Percentiles rank a stretch among this genome's conserved stretches.
Conservation (phyloP, 805 yeast genomes). For the Yarrowia deformans region DNA sequence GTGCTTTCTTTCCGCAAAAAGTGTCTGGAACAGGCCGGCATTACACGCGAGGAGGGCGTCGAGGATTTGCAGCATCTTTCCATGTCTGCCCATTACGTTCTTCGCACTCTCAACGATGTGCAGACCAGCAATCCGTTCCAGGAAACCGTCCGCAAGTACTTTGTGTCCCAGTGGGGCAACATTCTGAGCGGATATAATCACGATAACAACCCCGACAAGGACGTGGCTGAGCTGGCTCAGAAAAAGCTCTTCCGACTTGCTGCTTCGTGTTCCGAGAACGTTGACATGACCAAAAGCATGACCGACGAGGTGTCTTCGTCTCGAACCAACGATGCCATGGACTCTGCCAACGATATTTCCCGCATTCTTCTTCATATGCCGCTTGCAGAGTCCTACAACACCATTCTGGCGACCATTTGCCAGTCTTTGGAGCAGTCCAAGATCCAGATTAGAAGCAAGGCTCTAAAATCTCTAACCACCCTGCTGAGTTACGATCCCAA, state of each 20-base stretch:
- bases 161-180: constrained; percentile 34
- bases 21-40: constrained; percentile 10
- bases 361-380: constrained; percentile 40
- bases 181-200: constrained; percentile 11
- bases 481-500: constrained; percentile 62
- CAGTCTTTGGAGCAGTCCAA: constrained; percentile 58
- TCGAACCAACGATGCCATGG: background rate
- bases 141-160: constrained; percentile 6
- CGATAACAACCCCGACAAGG: background rate
- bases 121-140: constrained; percentile 16
- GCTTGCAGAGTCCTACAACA: constrained; percentile 55
- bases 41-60: background rate
- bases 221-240: constrained; percentile 5
- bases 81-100: constrained; percentile 21
- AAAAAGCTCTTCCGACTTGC: constrained; percentile 9
- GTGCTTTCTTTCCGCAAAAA: constrained; percentile 9
- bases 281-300: constrained; percentile 16
- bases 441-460: constrained; percentile 64
- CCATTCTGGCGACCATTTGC: constrained; percentile 60
- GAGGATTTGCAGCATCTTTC: constrained; percentile 18
- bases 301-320: constrained; percentile 12
- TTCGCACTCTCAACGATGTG: constrained; percentile 7
- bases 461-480: constrained; percentile 67
- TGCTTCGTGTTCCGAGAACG: constrained; percentile 15
- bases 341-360: constrained; percentile 17